A percentile compares a stretch with the other conserved stretches of the same genome.
These are phyloP conservation scores for Neoboletus magnificus DNA, from an alignment of 768 basidiomycete species.

Conservation along the genomic window DNA sequence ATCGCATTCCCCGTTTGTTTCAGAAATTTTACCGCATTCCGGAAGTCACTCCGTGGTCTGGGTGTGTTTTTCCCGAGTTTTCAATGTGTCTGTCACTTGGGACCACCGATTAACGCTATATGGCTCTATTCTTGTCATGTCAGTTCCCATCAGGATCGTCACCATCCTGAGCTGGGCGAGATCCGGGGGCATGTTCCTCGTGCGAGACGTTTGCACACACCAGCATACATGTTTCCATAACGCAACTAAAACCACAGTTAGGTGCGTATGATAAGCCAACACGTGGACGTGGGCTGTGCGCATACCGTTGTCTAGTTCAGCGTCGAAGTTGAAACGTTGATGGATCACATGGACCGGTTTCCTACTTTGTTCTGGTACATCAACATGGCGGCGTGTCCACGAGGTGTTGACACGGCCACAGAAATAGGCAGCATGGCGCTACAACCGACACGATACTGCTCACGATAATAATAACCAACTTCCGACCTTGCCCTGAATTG, in stretches of 20 bases:
- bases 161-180: neutral
- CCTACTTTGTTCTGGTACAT: neutral
- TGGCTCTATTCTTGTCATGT: neutral
- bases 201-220: neutral
- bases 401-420: neutral
- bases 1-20: neutral
- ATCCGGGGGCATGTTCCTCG: neutral
- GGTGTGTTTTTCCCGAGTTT: neutral
- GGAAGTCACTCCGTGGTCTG: neutral
- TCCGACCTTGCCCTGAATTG: neutral
- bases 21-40: neutral
- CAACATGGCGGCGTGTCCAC: neutral
- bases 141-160: neutral
- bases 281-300: slow-evolving; percentile 1
- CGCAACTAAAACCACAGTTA: neutral
- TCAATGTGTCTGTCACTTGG: neutral
- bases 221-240: neutral
- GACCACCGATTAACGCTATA: neutral
- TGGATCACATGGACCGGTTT: neutral
- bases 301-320: neutral
- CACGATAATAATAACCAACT: slow-evolving; percentile 3
- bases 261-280: neutral
- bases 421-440: neutral
- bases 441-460: neutral
- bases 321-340: neutral